Evolutionary conservation across 345 rosid species (phyloP).

Genomic region (Cardamine occulta): DNA sequence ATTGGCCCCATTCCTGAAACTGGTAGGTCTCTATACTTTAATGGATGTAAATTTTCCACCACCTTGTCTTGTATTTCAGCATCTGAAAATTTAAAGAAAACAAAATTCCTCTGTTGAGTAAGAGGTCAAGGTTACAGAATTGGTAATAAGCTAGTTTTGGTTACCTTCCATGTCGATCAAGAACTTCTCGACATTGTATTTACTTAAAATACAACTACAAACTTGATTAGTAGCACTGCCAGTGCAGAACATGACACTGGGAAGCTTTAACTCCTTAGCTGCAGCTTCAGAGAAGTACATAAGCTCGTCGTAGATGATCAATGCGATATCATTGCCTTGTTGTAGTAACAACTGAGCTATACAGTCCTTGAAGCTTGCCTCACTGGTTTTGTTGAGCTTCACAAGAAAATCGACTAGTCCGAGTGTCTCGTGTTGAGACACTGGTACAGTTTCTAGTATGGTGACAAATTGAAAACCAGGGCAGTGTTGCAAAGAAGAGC

Average conservation of each 20-base stretch:
- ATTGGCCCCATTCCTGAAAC: conserved; percentile 18
- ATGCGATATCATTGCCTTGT: background rate
- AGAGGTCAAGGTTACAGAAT: background rate
- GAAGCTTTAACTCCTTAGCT: conserved; percentile 31
- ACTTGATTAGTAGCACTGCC: conserved; percentile 26
- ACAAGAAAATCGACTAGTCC: background rate
- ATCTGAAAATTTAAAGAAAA: background rate
- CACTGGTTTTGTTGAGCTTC: conserved; percentile 45
- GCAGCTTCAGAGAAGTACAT: conserved; percentile 33
- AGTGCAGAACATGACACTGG: conserved; percentile 28
- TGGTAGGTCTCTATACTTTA: conserved; percentile 37
- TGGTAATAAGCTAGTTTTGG: background rate
- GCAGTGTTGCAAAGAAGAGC: no score
- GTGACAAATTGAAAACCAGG: conserved; percentile 41
- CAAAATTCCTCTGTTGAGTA: background rate
- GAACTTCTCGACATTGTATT: conserved; percentile 11
- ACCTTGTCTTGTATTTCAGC: conserved; percentile 15
- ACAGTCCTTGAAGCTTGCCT: conserved; percentile 31
- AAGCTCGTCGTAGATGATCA: conserved; percentile 11
- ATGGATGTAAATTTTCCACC: conserved; percentile 27
- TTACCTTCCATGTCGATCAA: conserved; percentile 34
- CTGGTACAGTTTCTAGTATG: conserved; percentile 42
- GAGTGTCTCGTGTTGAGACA: conserved; percentile 17
- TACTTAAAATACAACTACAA: background rate
- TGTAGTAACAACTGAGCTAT: background rate